phyloP scores from a whole-genome alignment of 108 stramenopile genomes.

The Skeletonema menzelii region DNA sequence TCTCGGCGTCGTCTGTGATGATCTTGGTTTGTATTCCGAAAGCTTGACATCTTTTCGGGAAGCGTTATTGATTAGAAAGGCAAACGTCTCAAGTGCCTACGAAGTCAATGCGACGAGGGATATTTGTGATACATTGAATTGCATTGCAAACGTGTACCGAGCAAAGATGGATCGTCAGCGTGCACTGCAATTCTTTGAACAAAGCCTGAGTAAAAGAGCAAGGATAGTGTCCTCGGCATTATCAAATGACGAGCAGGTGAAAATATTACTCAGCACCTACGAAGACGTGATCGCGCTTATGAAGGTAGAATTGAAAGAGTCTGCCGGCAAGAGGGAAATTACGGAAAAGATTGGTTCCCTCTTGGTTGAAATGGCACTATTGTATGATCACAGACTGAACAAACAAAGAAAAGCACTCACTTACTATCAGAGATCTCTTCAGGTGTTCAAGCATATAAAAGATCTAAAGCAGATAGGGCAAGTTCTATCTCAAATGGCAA shows the following conservation, averaged over 20 bases:
- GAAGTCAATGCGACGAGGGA: slow-evolving; percentile 35
- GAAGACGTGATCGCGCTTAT: slow-evolving; percentile 49
- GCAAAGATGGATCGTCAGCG: slow-evolving; percentile 26
- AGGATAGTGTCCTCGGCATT: slow-evolving; percentile 5
- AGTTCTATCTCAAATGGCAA: slow-evolving; percentile 43
- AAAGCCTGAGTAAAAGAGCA: slow-evolving; percentile 35
- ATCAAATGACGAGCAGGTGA: slow-evolving; percentile 11
- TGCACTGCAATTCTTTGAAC: slow-evolving; percentile 40
- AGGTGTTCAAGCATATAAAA: slow-evolving; percentile 38
- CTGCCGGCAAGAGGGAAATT: slow-evolving; percentile 5
- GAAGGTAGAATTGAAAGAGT: slow-evolving; percentile 25
- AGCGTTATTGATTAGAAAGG: slow-evolving; percentile 34
- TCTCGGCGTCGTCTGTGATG: slow-evolving; percentile 50
- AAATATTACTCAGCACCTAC: slow-evolving; percentile 34
- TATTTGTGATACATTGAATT: slow-evolving; percentile 49
- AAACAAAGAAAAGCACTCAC: slow-evolving; percentile 32
- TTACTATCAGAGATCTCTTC: slow-evolving; percentile 44
- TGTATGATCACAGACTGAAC: slow-evolving; percentile 40
- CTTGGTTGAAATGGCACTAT: slow-evolving; percentile 38
- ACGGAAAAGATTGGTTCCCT: slow-evolving; percentile 31
- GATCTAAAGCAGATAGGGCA: slow-evolving; percentile 35
- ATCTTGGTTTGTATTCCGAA: slow-evolving; percentile 29
- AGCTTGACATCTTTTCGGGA: slow-evolving; percentile 42
- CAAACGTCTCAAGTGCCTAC: slow-evolving; percentile 20
- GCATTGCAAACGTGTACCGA: slow-evolving; percentile 55